phyloP scores from a whole-genome alignment of 495 filamentous ascomycete genomes.

The Aspergillus coremiiformis region DNA sequence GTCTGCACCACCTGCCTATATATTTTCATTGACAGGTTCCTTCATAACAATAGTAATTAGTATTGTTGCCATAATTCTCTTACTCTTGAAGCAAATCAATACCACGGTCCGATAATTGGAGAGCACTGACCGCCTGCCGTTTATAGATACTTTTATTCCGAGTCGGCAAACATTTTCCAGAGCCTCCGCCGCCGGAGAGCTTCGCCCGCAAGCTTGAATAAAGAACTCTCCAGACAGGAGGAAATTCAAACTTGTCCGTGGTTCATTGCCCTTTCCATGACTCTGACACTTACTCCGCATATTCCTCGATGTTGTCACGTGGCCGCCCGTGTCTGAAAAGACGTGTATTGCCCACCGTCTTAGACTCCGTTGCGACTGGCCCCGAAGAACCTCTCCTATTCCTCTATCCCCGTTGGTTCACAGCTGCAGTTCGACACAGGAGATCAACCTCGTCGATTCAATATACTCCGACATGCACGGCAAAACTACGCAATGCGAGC shows the following conservation, averaged over 20 bases:
- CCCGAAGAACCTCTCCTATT: constrained; percentile 39
- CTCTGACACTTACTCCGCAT: constrained; percentile 12
- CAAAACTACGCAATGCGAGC: neutral
- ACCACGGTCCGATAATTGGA: neutral
- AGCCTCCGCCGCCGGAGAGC: neutral
- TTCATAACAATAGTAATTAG: neutral
- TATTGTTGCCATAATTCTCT: neutral
- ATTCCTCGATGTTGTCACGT: constrained; percentile 34
- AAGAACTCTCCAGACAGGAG: neutral
- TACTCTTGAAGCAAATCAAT: neutral
- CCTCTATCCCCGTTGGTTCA: constrained; percentile 41
- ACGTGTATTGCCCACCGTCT: constrained; percentile 30
- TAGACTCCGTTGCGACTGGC: constrained; percentile 31
- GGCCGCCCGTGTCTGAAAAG: constrained; percentile 37
- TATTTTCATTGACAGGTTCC: neutral
- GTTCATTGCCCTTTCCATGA: constrained; percentile 9
- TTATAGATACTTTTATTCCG: too few species aligned
- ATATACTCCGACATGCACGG: neutral
- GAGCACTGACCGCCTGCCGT: constrained; percentile 1
- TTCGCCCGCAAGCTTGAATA: constrained; percentile 3
- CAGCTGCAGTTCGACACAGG: constrained; percentile 20
- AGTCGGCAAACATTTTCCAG: constrained; percentile 18
- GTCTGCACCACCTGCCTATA: neutral
- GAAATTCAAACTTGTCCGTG: neutral
- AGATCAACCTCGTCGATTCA: constrained; percentile 18